These are phyloP conservation scores for Jasminum sambac DNA, from an alignment of 257 asterid species.

Conservation along the genomic window DNA sequence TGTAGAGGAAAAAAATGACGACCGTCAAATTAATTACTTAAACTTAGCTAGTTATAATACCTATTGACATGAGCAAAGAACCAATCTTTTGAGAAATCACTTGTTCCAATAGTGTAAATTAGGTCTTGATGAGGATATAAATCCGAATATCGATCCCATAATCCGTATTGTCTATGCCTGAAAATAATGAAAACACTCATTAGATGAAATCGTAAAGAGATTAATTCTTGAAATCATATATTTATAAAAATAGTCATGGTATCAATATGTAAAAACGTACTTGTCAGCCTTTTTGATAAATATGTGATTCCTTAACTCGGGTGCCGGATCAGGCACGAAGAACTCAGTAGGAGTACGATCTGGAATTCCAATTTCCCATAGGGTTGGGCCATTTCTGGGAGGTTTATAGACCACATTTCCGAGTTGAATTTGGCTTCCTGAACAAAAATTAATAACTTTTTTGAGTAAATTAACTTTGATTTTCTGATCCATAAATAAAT, in stretches of 20 bases:
- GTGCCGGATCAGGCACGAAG: slow-evolving; percentile 50
- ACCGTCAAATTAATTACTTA: neutral
- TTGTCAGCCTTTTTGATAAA: slow-evolving; percentile 38
- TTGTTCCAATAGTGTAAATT: slow-evolving; percentile 43
- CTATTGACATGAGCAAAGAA: slow-evolving; percentile 62
- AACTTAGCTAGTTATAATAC: slow-evolving; percentile 19
- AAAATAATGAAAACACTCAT: neutral
- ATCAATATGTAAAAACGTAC: slow-evolving; percentile 21
- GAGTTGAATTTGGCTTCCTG: slow-evolving; percentile 30
- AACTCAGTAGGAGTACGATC: slow-evolving; percentile 65
- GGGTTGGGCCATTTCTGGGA: slow-evolving; percentile 59
- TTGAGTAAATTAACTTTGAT: neutral
- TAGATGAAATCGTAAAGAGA: neutral
- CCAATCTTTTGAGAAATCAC: slow-evolving; percentile 50
- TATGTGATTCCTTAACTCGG: slow-evolving; percentile 34
- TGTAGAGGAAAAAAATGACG: neutral
- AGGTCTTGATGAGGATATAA: slow-evolving; percentile 49
- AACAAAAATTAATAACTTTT: neutral
- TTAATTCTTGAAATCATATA: neutral
- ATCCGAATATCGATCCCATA: slow-evolving; percentile 53
- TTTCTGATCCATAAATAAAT: too few species aligned
- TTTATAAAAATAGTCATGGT: neutral
- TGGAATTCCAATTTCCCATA: slow-evolving; percentile 71
- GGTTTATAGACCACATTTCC: slow-evolving; percentile 39
- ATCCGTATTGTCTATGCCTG: slow-evolving; percentile 64